A percentile compares a stretch with the other conserved stretches of the same genome.
Conservation (phyloP, 2,329 filamentous ascomycete genomes). For the Daldinia sp. region DNA sequence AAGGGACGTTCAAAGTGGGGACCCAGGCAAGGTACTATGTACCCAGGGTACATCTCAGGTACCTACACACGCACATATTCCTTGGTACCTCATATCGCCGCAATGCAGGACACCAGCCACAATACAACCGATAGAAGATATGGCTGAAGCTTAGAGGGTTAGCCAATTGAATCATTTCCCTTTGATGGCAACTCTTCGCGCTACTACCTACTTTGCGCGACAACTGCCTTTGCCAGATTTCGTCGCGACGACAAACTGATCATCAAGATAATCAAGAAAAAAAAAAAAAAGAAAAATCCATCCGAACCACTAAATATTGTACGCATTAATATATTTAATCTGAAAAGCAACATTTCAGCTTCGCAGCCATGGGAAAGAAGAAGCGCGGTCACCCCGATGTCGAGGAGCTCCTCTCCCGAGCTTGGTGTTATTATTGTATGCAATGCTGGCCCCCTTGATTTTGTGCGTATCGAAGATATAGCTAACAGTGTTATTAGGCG, state of each 20-base stretch:
- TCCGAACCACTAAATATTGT: neutral
- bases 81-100: neutral
- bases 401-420: slow-evolving; percentile 86
- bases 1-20: neutral
- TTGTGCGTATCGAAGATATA: slow-evolving; percentile 29
- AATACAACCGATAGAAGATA: neutral
- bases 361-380: slow-evolving; percentile 82
- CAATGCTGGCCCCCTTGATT: slow-evolving; percentile 25
- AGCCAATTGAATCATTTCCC: slow-evolving; percentile 8
- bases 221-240: slow-evolving; percentile 9
- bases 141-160: slow-evolving; percentile 33
- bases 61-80: too few relatives aligned
- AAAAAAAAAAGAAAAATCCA: neutral
- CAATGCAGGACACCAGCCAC: slow-evolving; percentile 12
- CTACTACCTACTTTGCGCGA: slow-evolving; percentile 38
- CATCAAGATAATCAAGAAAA: slow-evolving; percentile 5
- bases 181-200: slow-evolving; percentile 29
- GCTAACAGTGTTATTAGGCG: slow-evolving; percentile 62
- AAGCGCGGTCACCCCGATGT: slow-evolving; percentile 87
- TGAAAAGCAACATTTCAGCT: neutral
- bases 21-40: too few relatives aligned
- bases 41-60: too few relatives aligned
- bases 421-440: slow-evolving; percentile 98
- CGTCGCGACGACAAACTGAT: neutral
- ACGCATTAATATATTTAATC: neutral